Evolutionary conservation across 208 protist genomes (phyloP), one percentile per base, ranked within the genome.

Genomic region (Crithidia thermophila): DNA sequence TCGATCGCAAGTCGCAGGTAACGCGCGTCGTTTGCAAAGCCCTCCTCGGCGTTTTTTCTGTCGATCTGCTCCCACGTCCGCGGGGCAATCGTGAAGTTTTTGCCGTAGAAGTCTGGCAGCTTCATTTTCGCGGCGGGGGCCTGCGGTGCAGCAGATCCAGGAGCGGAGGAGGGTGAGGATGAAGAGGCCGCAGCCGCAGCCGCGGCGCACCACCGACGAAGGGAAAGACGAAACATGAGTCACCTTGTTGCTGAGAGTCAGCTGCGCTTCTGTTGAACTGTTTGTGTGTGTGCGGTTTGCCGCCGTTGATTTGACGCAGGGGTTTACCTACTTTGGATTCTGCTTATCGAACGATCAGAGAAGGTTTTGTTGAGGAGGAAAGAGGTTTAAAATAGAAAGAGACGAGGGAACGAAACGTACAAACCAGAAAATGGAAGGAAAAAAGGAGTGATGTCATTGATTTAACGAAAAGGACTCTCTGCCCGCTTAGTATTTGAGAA

Each of bases 1-100:
- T 94, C 91, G 46, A 96, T 88, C 27, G 88, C 80, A 1, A 96
- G 77, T 7, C 91, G 88, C 43, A 96, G 75, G 34, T 79, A 84
- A 21, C 91, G 88, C 21, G 71, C 69, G 55, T 91, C 81, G 59
- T 94, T 94, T 20, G 66, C 16, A 45, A 91, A 88, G 14, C 88
- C 88, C 45, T 96, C 91, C 67, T 87, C 76, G 2, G 47, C 53
- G 59, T 96, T 96, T 61, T 92, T 93, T 39, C 77, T 70, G 14
- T 63, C 61, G 55, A 96, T 93, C 3, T 85, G 83, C 21, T 84
- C 57, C 88, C 91, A 96, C 20, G 81, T 76, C 21, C 88, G 84
- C 25, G 67, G 39, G 2, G 83, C 82, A 14, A 96, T 75, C 28
- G 85, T 72, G 62, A 96, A 94, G 67, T 72, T 90, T 21, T 70